Evolutionary conservation across 2,329 filamentous ascomycete species (phyloP).

Genomic region (Akanthomyces lecanii): DNA sequence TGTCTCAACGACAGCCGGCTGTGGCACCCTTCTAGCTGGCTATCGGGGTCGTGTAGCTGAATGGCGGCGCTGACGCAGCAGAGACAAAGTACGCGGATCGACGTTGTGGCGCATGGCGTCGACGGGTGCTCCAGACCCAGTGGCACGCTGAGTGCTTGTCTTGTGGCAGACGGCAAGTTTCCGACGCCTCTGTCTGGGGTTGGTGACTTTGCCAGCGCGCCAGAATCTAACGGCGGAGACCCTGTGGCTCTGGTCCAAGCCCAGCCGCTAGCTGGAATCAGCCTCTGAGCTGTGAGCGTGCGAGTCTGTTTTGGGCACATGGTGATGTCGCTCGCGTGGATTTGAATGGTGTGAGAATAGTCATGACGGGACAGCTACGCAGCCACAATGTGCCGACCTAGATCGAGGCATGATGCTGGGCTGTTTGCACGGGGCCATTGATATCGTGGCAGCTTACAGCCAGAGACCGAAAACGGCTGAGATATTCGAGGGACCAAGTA

Average conservation of each 20-base stretch:
- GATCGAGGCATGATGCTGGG: conserved; percentile 6
- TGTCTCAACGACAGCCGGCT: conserved; percentile 16
- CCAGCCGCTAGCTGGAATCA: background rate
- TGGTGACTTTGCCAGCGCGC: background rate
- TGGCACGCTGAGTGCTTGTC: background rate
- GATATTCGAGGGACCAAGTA: background rate
- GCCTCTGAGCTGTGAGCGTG: background rate
- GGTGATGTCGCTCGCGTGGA: background rate
- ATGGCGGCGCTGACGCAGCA: conserved; percentile 5
- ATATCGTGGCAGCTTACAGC: background rate
- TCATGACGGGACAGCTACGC: background rate
- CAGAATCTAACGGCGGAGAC: conserved; percentile 10
- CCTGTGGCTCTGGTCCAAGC: conserved; percentile 10
- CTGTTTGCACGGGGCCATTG: conserved; percentile 1
- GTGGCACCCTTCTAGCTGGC: conserved; percentile 13
- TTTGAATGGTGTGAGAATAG: background rate
- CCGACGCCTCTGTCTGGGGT: conserved; percentile 11
- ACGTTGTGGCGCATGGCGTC: conserved; percentile 13
- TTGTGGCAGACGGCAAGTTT: conserved; percentile 13
- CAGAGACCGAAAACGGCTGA: conserved; percentile 1
- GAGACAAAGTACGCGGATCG: conserved; percentile 11
- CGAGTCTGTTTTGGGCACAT: background rate
- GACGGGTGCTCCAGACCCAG: conserved; percentile 13
- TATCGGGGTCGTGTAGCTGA: conserved; percentile 12
- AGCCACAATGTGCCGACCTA: background rate